Evolutionary conservation across 805 yeast genomes (phyloP).

Genomic region (Metschnikowia anglica): DNA sequence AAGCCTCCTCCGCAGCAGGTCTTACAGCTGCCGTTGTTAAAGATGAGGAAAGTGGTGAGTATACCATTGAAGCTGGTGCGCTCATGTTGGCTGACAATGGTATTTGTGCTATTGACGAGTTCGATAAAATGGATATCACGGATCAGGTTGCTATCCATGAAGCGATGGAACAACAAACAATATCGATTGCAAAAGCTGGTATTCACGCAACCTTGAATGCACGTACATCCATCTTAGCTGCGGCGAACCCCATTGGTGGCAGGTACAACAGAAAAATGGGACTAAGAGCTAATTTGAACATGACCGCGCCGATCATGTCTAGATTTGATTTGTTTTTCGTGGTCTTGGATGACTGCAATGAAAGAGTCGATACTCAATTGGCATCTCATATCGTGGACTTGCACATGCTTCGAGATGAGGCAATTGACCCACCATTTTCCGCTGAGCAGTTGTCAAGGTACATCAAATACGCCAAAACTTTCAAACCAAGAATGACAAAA

Average conservation of each 20-base stretch:
- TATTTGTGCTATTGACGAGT: conserved; percentile 97
- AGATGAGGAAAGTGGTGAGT: conserved; percentile 96
- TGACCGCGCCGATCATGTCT: conserved; percentile 99
- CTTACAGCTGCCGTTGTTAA: conserved; percentile 96
- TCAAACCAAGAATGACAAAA: conserved; percentile 83
- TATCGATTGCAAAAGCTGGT: conserved; percentile 97
- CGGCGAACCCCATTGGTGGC: conserved; percentile 99
- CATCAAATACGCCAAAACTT: conserved; percentile 87
- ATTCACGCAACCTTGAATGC: conserved; percentile 97
- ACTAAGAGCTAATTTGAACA: conserved; percentile 79
- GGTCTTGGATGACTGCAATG: conserved; percentile 91
- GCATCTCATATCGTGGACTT: conserved; percentile 91
- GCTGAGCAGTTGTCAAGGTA: conserved; percentile 87
- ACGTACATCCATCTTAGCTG: conserved; percentile 92
- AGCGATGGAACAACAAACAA: conserved; percentile 99
- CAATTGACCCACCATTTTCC: conserved; percentile 83
- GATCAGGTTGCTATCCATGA: conserved; percentile 99
- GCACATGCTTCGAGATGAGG: conserved; percentile 87
- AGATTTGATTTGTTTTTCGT: conserved; percentile 95
- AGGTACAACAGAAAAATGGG: conserved; percentile 87
- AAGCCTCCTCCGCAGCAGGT: conserved; percentile 98
- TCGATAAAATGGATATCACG: conserved; percentile 92
- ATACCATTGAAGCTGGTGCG: conserved; percentile 98
- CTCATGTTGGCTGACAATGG: conserved; percentile 98
- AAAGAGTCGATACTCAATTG: conserved; percentile 80